phyloP scores from a whole-genome alignment of 305 asterid genomes.

The Euphrasia arctica region DNA sequence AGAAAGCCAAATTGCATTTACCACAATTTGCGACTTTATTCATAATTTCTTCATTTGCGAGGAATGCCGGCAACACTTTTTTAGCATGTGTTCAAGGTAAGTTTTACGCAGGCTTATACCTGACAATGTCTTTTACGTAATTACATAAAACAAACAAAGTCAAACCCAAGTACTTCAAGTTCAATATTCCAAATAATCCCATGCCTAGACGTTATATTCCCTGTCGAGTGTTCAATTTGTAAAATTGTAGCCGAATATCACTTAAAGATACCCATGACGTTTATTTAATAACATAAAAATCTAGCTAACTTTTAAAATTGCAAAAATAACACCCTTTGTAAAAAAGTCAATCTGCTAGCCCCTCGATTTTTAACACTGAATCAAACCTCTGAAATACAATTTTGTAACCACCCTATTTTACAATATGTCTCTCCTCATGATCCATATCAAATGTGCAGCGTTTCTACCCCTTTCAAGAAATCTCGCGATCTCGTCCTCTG shows the following conservation, averaged over 20 bases:
- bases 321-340: not conserved
- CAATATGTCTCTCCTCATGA: constrained; percentile 18
- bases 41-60: constrained; percentile 74
- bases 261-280: no score
- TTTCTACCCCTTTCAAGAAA: constrained; percentile 61
- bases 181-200: not conserved
- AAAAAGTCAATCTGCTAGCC: not conserved
- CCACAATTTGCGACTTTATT: constrained; percentile 64
- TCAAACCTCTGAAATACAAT: not conserved
- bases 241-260: not conserved
- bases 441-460: constrained; percentile 41
- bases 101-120: constrained; percentile 15
- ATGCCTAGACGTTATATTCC: not conserved
- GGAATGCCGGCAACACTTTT: constrained; percentile 81
- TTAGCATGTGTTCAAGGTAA: constrained; percentile 80
- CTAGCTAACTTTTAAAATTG: not conserved
- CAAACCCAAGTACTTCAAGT: not conserved
- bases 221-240: not conserved
- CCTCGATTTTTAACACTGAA: not conserved
- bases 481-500: constrained; percentile 63
- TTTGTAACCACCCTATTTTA: not conserved
- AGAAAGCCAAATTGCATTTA: constrained; percentile 74
- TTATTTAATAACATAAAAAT: no score
- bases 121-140: not conserved
- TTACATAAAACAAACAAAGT: no score